Evolutionary conservation across 768 basidiomycete species (phyloP), one percentile per base, ranked within the genome.

Genomic region (Tricholoma flavovirens): DNA sequence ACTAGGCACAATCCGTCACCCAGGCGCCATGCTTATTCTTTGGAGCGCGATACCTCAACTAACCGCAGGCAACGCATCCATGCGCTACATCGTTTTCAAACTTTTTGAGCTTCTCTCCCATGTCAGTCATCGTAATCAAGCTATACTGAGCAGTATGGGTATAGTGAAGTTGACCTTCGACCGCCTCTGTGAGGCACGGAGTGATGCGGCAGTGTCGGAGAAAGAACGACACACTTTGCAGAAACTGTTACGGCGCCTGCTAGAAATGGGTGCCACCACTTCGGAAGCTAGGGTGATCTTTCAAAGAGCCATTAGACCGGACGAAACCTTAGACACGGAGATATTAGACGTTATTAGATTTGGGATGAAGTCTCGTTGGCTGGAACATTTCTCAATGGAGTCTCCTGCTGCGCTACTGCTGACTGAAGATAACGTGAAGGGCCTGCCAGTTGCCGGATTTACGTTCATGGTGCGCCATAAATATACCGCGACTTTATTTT

Each of bases 331-430:
- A 22, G 83, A 90, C 58, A 65, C 71, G 5, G 87, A 88, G 48
- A 76, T 89, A 33, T 66, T 92, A 45, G 89, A 90, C 43, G 69
- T 90, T 24, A 76, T 93, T 53, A 81, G 87, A 6, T 77, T 79
- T 46, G 83, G 82, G 2, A 84, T 89, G 77, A 86, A 82, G 67
- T 83, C 83, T 36, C 78, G 83, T 32, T 93, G 90, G 91, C 83
- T 87, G 0, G 81, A 84, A 55, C 90, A 93, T 65, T 80, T 93
- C 57, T 87, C 83, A 2, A 71, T 92, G 62, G 83, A 84, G 64
- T 77, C 78, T 1, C 66, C 72, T 5, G 80, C 86, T 2, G 71
- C 79, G 8, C 60, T 90, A 5, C 71, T 75, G 3, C 66, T 86
- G 30, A 68, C 70, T 1, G 78, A 83, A 45, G 71, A 75, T n/a